phyloP scores from a whole-genome alignment of 2,329 filamentous ascomycete genomes.

The Teratosphaeria pseudoeucalypti region DNA sequence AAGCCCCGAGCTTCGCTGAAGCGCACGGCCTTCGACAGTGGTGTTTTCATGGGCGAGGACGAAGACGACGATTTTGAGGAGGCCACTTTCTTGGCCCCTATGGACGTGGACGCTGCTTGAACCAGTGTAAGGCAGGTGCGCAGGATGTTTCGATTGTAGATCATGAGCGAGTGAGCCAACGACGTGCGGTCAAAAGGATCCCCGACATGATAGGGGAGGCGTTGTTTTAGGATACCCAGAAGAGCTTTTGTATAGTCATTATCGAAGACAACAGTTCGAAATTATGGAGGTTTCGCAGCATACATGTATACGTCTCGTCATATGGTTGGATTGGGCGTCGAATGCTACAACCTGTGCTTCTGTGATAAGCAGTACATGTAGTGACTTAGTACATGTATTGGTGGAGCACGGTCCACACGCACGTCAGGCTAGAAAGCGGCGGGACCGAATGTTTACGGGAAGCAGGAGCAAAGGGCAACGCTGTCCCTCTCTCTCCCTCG shows the following conservation, averaged over 20 bases:
- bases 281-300: not conserved
- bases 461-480: not conserved
- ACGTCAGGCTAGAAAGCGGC: too few relatives aligned
- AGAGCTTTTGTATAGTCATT: not conserved
- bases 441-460: not conserved
- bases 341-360: not conserved
- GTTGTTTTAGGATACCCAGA: conserved; percentile 2
- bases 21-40: conserved; percentile 5
- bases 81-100: conserved; percentile 12
- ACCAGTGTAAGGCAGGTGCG: not conserved
- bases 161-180: not conserved
- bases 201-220: not conserved
- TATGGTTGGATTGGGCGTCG: not conserved
- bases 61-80: conserved; percentile 9
- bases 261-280: not conserved
- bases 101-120: conserved; percentile 10
- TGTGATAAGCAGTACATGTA: not conserved
- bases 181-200: too few relatives aligned
- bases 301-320: too few relatives aligned
- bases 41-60: conserved; percentile 17
- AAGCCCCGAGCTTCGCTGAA: conserved; percentile 16
- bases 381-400: too few relatives aligned
- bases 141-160: not conserved
- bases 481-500: not conserved
- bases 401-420: too few relatives aligned